Percentiles rank a stretch among this genome's conserved stretches.
Evolutionary conservation across 768 basidiomycete species (phyloP).

Genomic region (Postia placenta): DNA sequence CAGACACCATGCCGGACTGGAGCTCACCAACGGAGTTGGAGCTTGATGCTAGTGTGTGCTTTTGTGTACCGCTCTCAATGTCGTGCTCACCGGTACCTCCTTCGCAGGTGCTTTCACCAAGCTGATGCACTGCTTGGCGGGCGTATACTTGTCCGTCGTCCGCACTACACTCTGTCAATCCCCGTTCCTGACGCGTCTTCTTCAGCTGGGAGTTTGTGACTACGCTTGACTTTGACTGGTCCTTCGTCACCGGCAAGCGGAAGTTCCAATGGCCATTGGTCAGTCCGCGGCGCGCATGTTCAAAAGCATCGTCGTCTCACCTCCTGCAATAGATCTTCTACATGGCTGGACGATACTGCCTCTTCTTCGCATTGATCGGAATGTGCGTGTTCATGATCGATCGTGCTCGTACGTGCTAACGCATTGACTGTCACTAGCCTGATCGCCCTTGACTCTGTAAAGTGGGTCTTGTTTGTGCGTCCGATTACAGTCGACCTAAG

Average conservation of each 20-base stretch:
- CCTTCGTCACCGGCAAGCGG: constrained; percentile 32
- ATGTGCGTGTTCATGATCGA: constrained; percentile 29
- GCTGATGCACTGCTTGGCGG: constrained; percentile 36
- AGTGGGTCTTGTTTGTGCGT: too few species aligned
- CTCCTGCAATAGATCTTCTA: constrained; percentile 32
- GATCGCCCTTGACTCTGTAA: constrained; percentile 32
- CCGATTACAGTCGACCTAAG: too few species aligned
- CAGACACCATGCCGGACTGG: constrained; percentile 33
- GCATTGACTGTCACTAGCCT: constrained; percentile 16
- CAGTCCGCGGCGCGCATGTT: constrained; percentile 6
- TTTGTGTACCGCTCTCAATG: not conserved
- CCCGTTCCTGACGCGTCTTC: not conserved
- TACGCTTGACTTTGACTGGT: constrained; percentile 38
- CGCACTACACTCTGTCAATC: not conserved
- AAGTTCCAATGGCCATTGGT: constrained; percentile 43
- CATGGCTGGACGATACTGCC: constrained; percentile 37
- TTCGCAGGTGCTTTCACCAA: constrained; percentile 32
- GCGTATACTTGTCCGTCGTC: constrained; percentile 33
- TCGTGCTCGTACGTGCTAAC: not conserved
- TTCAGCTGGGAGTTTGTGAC: constrained; percentile 39
- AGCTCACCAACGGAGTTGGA: constrained; percentile 29
- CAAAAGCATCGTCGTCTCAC: not conserved
- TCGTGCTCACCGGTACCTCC: not conserved
- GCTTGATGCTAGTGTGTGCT: constrained; percentile 29
- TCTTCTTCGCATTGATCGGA: constrained; percentile 40